Evolutionary conservation across 2,329 filamentous ascomycete species (phyloP).

Genomic region (Juglanconis juglandina): DNA sequence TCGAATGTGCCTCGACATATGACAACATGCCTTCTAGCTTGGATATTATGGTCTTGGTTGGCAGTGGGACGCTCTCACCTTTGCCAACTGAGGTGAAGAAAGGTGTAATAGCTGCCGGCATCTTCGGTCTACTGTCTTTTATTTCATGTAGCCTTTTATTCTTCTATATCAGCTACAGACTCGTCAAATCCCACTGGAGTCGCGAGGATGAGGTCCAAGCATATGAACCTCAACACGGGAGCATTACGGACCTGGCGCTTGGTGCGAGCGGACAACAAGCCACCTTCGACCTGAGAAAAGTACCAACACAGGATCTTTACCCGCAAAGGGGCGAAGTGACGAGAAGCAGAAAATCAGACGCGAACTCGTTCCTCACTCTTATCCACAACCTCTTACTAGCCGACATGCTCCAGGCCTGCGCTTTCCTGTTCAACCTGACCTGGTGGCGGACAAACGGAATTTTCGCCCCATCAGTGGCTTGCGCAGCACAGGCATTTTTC

Average conservation of each 20-base stretch:
- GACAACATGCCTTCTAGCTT: background rate
- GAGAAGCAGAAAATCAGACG: slow-evolving; percentile 17
- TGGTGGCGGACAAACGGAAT: slow-evolving; percentile 56
- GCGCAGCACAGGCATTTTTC: slow-evolving; percentile 64
- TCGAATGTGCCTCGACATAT: background rate
- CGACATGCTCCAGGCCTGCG: slow-evolving; percentile 63
- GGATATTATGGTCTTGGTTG: background rate
- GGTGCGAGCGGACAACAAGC: background rate
- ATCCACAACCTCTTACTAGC: slow-evolving; percentile 68
- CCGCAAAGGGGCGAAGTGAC: background rate
- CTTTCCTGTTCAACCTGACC: slow-evolving; percentile 60
- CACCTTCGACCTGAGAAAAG: background rate
- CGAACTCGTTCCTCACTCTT: slow-evolving; percentile 66
- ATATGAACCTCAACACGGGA: no score
- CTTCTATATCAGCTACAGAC: background rate
- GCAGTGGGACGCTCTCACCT: background rate
- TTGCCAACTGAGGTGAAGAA: background rate
- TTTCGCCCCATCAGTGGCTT: slow-evolving; percentile 50
- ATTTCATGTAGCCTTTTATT: background rate
- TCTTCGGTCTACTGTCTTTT: background rate
- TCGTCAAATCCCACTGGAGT: background rate
- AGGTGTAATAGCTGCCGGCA: background rate
- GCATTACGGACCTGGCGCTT: background rate
- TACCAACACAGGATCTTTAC: background rate
- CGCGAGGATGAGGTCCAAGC: background rate